A percentile compares a stretch with the other conserved stretches of the same genome.
These are phyloP conservation scores for Teunomyces funiuensis DNA, from an alignment of 805 yeast genomes.

Conservation along the genomic window DNA sequence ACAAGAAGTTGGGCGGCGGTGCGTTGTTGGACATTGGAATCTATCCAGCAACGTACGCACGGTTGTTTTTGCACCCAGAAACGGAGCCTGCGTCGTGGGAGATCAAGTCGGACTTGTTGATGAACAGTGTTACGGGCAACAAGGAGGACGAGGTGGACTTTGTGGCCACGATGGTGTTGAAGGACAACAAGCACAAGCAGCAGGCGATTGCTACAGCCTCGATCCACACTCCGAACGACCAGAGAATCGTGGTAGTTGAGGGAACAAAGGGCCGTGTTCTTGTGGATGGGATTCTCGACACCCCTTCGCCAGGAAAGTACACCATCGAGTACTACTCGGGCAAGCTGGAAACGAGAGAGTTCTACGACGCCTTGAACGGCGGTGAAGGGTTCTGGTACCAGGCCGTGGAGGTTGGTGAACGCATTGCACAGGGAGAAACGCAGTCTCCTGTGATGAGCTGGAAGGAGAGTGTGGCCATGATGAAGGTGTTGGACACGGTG, in stretches of 20 bases:
- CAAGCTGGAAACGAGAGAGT: conserved; percentile 6
- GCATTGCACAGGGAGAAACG: conserved; percentile 37
- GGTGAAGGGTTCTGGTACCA: conserved; percentile 55
- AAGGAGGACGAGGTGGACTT: conserved; percentile 42
- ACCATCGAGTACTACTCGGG: conserved; percentile 23
- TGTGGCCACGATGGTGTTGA: conserved; percentile 35
- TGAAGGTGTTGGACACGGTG: conserved; percentile 49
- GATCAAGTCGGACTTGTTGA: conserved; percentile 29
- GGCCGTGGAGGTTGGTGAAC: conserved; percentile 53
- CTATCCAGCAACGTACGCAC: conserved; percentile 48
- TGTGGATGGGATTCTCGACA: conserved; percentile 11
- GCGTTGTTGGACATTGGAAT: conserved; percentile 57
- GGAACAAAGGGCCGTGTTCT: conserved; percentile 12
- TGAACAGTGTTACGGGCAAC: conserved; percentile 30
- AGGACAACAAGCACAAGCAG: conserved; percentile 41
- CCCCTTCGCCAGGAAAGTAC: conserved; percentile 15
- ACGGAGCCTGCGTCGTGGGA: conserved; percentile 12
- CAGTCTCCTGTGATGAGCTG: conserved; percentile 40
- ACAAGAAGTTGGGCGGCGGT: conserved; percentile 50
- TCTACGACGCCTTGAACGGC: conserved; percentile 29
- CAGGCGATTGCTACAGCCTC: conserved; percentile 35
- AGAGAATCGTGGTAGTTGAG: conserved; percentile 9
- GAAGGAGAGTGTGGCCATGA: conserved; percentile 47
- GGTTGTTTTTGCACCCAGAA: conserved; percentile 36
- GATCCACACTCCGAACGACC: conserved; percentile 11